Evolutionary conservation across 495 filamentous ascomycete genomes (phyloP).

Genomic region (Aspergillus biplanus): DNA sequence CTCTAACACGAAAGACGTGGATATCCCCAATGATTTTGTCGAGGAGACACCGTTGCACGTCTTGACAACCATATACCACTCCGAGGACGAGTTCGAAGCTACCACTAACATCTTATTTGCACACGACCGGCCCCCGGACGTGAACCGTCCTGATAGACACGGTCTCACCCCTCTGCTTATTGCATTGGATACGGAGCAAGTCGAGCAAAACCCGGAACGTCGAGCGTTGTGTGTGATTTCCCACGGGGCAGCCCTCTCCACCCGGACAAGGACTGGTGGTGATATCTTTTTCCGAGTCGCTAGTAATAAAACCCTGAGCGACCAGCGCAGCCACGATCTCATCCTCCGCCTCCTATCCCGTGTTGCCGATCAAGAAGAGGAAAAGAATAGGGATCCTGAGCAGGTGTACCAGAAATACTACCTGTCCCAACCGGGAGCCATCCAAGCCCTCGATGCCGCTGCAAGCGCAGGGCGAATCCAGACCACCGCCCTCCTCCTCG

Average conservation of each 20-base stretch:
- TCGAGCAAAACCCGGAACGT: background rate
- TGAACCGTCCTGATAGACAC: background rate
- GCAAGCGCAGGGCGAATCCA: background rate
- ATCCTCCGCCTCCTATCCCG: background rate
- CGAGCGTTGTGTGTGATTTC: background rate
- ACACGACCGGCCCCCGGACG: background rate
- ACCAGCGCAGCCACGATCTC: background rate
- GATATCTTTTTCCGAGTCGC: background rate
- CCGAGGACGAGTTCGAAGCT: slow-evolving; percentile 25
- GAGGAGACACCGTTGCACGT: slow-evolving; percentile 25
- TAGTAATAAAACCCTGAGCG: background rate
- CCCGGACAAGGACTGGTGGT: background rate
- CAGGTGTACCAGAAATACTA: background rate
- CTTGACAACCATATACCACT: slow-evolving; percentile 23
- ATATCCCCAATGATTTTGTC: slow-evolving; percentile 21
- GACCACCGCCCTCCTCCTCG: background rate
- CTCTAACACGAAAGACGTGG: slow-evolving; percentile 17
- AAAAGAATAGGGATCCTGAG: background rate
- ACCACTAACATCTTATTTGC: slow-evolving; percentile 18
- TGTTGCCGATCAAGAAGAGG: background rate
- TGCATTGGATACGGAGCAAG: background rate
- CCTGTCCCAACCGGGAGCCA: background rate
- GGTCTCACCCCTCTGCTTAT: background rate
- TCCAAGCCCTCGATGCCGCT: background rate
- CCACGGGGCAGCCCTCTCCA: background rate